Conservation (phyloP, 768 basidiomycete genomes). For the Lactarius hengduanensis region DNA sequence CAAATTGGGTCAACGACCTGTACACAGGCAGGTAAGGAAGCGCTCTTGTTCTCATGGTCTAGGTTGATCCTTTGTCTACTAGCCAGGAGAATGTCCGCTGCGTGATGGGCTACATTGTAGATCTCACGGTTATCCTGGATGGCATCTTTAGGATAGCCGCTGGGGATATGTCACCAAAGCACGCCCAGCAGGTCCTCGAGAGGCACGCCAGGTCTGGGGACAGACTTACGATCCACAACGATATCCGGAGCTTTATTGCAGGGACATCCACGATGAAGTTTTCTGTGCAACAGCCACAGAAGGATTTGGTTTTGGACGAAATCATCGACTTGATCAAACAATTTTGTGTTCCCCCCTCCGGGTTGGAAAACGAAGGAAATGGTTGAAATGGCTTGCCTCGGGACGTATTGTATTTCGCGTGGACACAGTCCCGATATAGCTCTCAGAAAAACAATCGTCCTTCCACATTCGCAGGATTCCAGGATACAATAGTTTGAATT, state of each 20-base stretch:
- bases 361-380: neutral
- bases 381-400: neutral
- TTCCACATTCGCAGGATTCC: too few relatives aligned
- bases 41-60: too few relatives aligned
- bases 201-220: neutral
- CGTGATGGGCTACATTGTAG: slow-evolving; percentile 19
- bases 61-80: neutral
- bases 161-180: neutral
- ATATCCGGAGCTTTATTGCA: slow-evolving; percentile 3
- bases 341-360: slow-evolving; percentile 1
- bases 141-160: neutral
- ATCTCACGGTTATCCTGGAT: slow-evolving; percentile 8
- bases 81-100: slow-evolving; percentile 13
- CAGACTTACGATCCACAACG: neutral
- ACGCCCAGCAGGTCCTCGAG: neutral
- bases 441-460: too few relatives aligned
- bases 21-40: slow-evolving; percentile 1
- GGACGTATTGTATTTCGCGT: too few relatives aligned
- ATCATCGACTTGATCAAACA: slow-evolving; percentile 12
- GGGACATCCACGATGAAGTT: neutral
- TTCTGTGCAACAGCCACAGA: neutral
- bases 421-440: too few relatives aligned
- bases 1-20: neutral
- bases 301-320: slow-evolving; percentile 9
- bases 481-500: too few relatives aligned